Percentiles rank a stretch among this genome's conserved stretches.
phyloP scores from a whole-genome alignment of 495 filamentous ascomycete genomes.

The Aeminium ludgeri region DNA sequence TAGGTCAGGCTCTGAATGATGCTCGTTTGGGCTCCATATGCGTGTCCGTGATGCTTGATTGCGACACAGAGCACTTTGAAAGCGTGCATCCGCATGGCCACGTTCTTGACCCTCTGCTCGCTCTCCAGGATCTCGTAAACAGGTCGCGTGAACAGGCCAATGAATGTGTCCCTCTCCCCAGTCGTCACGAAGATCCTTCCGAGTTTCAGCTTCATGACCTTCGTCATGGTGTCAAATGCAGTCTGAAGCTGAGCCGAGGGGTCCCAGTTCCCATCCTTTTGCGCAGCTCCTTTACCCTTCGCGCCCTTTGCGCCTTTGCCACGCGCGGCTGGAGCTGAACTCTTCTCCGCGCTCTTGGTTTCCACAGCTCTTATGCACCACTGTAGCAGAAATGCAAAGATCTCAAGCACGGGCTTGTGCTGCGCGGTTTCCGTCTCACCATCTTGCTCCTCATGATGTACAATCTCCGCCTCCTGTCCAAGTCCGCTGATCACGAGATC shows the following conservation, averaged over 20 bases:
- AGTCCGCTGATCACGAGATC: slow-evolving; percentile 85
- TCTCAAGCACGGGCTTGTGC: slow-evolving; percentile 82
- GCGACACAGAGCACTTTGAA: slow-evolving; percentile 96
- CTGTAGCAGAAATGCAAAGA: slow-evolving; percentile 86
- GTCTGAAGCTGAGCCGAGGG: slow-evolving; percentile 71
- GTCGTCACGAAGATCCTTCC: slow-evolving; percentile 87
- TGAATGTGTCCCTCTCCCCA: slow-evolving; percentile 89
- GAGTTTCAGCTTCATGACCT: slow-evolving; percentile 83
- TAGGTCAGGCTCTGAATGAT: slow-evolving; percentile 96
- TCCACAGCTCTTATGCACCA: slow-evolving; percentile 91
- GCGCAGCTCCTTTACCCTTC: slow-evolving; percentile 43
- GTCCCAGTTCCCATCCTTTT: slow-evolving; percentile 71
- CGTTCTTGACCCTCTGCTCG: slow-evolving; percentile 83
- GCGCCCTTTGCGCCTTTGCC: slow-evolving; percentile 57
- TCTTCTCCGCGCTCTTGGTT: slow-evolving; percentile 78
- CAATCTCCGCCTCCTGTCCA: slow-evolving; percentile 76
- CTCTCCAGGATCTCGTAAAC: slow-evolving; percentile 88
- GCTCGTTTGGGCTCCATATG: slow-evolving; percentile 90
- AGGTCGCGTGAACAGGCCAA: slow-evolving; percentile 81
- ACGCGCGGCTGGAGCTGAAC: slow-evolving; percentile 46
- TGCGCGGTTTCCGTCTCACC: slow-evolving; percentile 43
- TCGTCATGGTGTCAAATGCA: slow-evolving; percentile 86
- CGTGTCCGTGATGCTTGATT: slow-evolving; percentile 95
- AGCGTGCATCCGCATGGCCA: slow-evolving; percentile 80
- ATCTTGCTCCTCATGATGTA: slow-evolving; percentile 66